Evolutionary conservation across 495 filamentous ascomycete genomes (phyloP), one percentile per base, ranked within the genome.

Genomic region (Durotheca rogersii): DNA sequence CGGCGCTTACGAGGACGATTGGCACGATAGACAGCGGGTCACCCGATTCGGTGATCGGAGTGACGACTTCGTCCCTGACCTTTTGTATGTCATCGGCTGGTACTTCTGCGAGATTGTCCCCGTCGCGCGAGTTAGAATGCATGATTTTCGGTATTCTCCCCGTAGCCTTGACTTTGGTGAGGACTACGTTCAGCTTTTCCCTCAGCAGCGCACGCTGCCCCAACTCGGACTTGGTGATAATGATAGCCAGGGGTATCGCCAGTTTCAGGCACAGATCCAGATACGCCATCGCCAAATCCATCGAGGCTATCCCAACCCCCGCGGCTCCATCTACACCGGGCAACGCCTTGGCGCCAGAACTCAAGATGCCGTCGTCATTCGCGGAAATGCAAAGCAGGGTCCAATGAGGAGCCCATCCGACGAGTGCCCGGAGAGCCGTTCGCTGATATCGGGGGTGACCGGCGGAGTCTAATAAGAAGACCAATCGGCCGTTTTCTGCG

Each of bases 331-430:
- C 62, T 20, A 76, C 74, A 5, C 69, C 61, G 4, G 77, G 76
- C 25, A 81, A 66, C 5, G 72, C 68, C 31, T 83, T 79, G 27
- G 72, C 58, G 1, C 79, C 69, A 29, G 67, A 66, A 11, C 71
- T 64, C 10, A 72, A 72, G 16, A 67, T 60, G 0, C 72, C 73
- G 29, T 84, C 80, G 52, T 86, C 84, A 60, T 92, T 88, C 16
- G 89, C 90, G 15, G 91, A 83, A 46, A 96, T 83, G 59, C 94
- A 94, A 7, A 96, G 79, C 34, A 94, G 62, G 5, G 89, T 90
- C 81, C 90, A 96, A 64, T 98, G 91, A 15, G 93, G 93, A 15
- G 88, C 89, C 90, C 93, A 98, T 41, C 92, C 90, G 36, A 98
- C 74, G n/a, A 97, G 72, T 0, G 90, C 89, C 41, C 91, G 78